These are phyloP conservation scores for Scutellaria baicalensis DNA, from an alignment of 257 asterid species.

Conservation along the genomic window DNA sequence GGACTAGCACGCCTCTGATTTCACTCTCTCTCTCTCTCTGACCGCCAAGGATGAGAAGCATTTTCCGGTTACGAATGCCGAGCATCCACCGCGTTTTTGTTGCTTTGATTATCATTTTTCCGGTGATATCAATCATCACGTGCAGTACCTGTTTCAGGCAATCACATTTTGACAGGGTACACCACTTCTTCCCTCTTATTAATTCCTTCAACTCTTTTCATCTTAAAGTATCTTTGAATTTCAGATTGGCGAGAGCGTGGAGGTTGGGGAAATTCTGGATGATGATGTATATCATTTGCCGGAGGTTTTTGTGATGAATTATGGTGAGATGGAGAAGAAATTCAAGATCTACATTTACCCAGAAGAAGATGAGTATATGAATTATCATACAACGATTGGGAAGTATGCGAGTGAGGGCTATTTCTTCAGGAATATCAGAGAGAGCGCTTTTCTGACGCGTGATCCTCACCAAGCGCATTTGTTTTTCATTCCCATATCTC, in stretches of 20 bases:
- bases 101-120: neutral
- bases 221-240: neutral
- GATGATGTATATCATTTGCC: conserved; percentile 41
- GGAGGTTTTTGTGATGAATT: conserved; percentile 34
- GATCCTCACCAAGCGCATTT: conserved; percentile 48
- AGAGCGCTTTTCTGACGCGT: conserved; percentile 34
- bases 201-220: neutral
- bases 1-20: neutral
- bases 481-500: conserved; percentile 63
- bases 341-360: conserved; percentile 53
- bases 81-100: neutral
- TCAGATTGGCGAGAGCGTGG: neutral
- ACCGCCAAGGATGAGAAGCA: neutral
- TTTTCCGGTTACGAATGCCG: neutral
- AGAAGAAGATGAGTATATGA: conserved; percentile 31
- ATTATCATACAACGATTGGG: conserved; percentile 35
- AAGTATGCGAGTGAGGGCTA: conserved; percentile 56
- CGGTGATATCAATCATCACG: neutral
- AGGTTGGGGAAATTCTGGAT: neutral
- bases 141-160: neutral
- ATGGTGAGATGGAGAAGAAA: conserved; percentile 52
- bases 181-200: neutral
- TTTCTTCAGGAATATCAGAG: conserved; percentile 52
- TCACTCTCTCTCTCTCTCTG: neutral
- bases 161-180: neutral